Base-by-base conservation (phyloP, 768 basidiomycete species). In the Dentipellis fragilis region DNA sequence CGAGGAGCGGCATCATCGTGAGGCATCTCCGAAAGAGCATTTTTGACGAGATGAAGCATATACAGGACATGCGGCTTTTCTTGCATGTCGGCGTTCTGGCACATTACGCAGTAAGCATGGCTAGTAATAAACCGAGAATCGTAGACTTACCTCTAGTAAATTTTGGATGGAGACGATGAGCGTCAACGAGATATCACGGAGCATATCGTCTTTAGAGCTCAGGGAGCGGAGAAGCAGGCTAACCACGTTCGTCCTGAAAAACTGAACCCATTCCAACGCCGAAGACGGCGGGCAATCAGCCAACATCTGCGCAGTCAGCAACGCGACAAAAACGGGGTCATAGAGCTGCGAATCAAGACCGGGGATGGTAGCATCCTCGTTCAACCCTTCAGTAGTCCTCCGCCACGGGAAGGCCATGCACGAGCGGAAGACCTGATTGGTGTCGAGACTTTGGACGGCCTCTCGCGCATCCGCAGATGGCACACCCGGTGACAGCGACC, bases 211-310 rank as follows among this genome's bases (percentile, higher is more conserved):
- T 51, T 80, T 81, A 4, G 86, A 80, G 0, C 91, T 87, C 49
- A 96, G 66, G 0, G 80, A 75, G 12, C 87, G 80, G 19, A 95
- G 76, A 2, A 88, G 75, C 49, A 97, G 60, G 47, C 87, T 79
- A 11, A 87, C 77, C 10, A 85, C 72, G 60, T 95, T 93, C 7
- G 86, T 87, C 59, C 92, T 73, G 65, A 94, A 84, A 16, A 96
- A 67, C 63, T 89, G 85, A 12, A 94, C 85, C 93, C 93, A 95
- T n/a, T 76, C 80, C 57, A 86, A 69, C 0, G 82, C 77, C 0
- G 81, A 80, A 1, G 75, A 67, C 0, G 83, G 85, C 14, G 69
- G 75, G 52, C 73, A 75, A 36, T 86, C 81, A 1, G 71, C 69
- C n/a, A 93, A 71, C 66, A 83, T 78, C 51, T 84, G 77, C 4